Conservation (phyloP, 2,329 filamentous ascomycete genomes). For the Epichloe uncinata region DNA sequence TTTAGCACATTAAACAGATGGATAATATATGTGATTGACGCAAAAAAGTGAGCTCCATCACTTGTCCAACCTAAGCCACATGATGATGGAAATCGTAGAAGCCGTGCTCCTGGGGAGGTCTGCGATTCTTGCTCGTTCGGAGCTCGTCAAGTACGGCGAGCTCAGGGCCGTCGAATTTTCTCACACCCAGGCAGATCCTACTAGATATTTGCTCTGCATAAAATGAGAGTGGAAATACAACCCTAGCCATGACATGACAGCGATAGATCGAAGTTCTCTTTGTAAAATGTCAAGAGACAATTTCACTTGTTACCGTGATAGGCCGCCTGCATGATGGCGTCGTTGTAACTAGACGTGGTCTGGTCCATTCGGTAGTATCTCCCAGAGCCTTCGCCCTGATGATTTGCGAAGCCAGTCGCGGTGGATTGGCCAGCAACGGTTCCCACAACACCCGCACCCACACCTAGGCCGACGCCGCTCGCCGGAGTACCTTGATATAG, state of each 20-base stretch:
- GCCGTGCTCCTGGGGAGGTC: background rate
- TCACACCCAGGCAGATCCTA: background rate
- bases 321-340: slow-evolving; percentile 21
- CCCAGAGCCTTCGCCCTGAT: slow-evolving; percentile 5
- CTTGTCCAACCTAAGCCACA: background rate
- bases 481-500: slow-evolving; percentile 35
- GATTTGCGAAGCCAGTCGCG: slow-evolving; percentile 6
- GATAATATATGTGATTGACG: slow-evolving; percentile 2
- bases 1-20: background rate
- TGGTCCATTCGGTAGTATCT: slow-evolving; percentile 19
- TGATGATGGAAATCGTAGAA: background rate
- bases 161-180: background rate
- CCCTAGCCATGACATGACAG: background rate
- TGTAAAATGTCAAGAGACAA: background rate
- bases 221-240: background rate
- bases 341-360: slow-evolving; percentile 22
- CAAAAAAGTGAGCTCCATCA: background rate
- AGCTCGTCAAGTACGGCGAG: background rate
- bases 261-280: background rate
- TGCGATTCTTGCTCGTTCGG: background rate
- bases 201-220: background rate
- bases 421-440: slow-evolving; percentile 7
- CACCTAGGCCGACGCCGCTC: slow-evolving; percentile 9
- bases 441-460: slow-evolving; percentile 4
- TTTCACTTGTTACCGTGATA: slow-evolving; percentile 16